Base-by-base conservation (phyloP, 1,284 basidiomycete species). In the Leccinum olivaceoglutinosum region DNA sequence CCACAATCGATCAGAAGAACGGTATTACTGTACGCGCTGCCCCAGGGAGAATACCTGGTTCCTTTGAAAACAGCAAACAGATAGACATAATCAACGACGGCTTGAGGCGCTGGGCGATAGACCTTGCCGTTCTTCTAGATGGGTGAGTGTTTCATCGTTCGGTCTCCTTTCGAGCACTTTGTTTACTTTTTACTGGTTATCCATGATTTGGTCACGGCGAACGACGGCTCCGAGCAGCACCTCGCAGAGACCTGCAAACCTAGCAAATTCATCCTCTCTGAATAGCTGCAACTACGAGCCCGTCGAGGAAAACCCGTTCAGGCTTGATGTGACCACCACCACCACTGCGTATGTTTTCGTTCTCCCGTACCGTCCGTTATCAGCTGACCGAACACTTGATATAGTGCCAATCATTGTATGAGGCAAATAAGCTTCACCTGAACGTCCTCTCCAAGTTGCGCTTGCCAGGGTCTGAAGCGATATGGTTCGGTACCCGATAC, bases 401-500 rank as follows among this genome's bases (percentile, higher is more conserved):
- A 14, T 44, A 3, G 71, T 65, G 71, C 58, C 34, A 60, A 11
- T 18, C 49, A 0, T n/a, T 69, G 29, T 62, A 62, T 3, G 46
- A 65, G 2, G 65, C 62, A 1, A 68, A 67, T 10, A 44, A 55
- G 21, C 60, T 60, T 4, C 60, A 65, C 18, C 60, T 74, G 49
- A 68, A 73, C 7, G 39, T 63, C 0, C 2, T 57, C 3, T 74
- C 70, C 55, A 39, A 53, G 8, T 60, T 41, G 10, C 63, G 68
- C 41, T 74, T 72, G 2, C 68, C 69, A 11, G 72, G 71, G 5
- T 73, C 69, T 12, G 70, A 69, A 9, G 39, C 2, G 1, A 63
- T 74, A 21, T 73, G 65, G 69, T 73, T 70, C n/a, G 65, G 71
- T 29, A 55, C 8, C 21, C 55, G 51, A 16, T 73, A 67, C 21